Conservation (phyloP, 108 stramenopile genomes). For the Mayamaea pseudoterrestris region DNA sequence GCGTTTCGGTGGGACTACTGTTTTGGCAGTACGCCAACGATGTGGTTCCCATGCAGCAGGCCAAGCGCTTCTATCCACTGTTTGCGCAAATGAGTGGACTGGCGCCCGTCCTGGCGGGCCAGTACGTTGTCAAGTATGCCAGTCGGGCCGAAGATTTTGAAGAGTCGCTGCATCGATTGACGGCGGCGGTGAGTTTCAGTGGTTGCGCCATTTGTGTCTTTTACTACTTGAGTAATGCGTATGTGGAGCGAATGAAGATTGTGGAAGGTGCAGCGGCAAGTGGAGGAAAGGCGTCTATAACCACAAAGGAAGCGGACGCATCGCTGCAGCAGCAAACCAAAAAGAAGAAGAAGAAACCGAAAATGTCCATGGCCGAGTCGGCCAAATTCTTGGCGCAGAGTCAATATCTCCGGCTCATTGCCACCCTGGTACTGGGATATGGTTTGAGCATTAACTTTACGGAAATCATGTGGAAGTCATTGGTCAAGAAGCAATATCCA, state of each 20-base stretch:
- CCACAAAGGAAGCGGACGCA: too few species aligned
- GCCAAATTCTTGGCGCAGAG: conserved; percentile 79
- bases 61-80: conserved; percentile 89
- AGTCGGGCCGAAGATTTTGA: conserved; percentile 66
- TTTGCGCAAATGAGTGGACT: conserved; percentile 93
- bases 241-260: conserved; percentile 38
- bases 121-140: conserved; percentile 73
- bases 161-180: conserved; percentile 65
- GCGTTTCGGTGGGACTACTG: conserved; percentile 89
- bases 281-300: background rate
- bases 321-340: background rate
- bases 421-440: conserved; percentile 83
- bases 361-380: conserved; percentile 79
- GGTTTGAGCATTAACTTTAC: conserved; percentile 94
- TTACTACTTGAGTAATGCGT: conserved; percentile 49
- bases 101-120: conserved; percentile 83
- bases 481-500: conserved; percentile 87
- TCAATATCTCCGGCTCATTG: conserved; percentile 85
- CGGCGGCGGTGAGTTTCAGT: conserved; percentile 53
- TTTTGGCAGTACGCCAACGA: conserved; percentile 98
- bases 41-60: conserved; percentile 82
- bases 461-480: conserved; percentile 94
- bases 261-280: background rate
- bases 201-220: conserved; percentile 77
- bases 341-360: conserved; percentile 55